Base-by-base conservation (phyloP, 495 filamentous ascomycete species). In the Neurospora tetraspora region DNA sequence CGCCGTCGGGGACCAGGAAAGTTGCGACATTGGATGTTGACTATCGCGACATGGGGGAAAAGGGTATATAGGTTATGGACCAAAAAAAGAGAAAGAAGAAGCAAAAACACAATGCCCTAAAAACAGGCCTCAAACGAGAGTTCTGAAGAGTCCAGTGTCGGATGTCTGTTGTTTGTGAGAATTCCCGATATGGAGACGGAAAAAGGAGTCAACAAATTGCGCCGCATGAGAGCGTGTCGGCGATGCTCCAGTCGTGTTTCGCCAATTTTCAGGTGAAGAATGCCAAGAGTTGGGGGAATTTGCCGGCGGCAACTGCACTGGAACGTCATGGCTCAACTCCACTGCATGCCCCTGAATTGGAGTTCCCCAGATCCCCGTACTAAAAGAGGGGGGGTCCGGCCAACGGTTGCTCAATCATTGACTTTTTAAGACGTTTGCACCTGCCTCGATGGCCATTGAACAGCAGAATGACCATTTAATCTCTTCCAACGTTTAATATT, bases 1-100 rank as follows among this genome's bases (percentile, higher is more conserved):
- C 77, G 81, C 80, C 78, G 84, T 89, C 73, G 89, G 83, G 80
- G 82, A 88, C 77, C 53, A 65, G 53, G 53, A 65, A 9, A 34
- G 53, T 65, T 65, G 53, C 53, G 53, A 65, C 53, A 65, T 65
- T 65, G 53, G 27, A 34, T 65, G 53, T 31, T 34, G 53, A 65
- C 53, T 65, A 65, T 65, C 53, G 53, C 23, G 53, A 65, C 53
- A 65, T 65, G 53, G 53, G 53, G 31, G 27, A 65, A 61, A 61
- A 61, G 6, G 27, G 53, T 65, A 65, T 61, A 61, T 65, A 34
- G 53, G 27, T 6, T 65, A 65, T 65, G 4, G 53, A 65, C 53
- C 53, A 65, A 65, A 65, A 65, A 61, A 65, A 18, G 12, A 31
- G 53, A 65, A 7, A 31, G 3, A 61, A 61, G 14, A 65, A 65